Evolutionary conservation across 2,329 filamentous ascomycete genomes (phyloP).

Genomic region (Cylindrodendrum hubeiense): DNA sequence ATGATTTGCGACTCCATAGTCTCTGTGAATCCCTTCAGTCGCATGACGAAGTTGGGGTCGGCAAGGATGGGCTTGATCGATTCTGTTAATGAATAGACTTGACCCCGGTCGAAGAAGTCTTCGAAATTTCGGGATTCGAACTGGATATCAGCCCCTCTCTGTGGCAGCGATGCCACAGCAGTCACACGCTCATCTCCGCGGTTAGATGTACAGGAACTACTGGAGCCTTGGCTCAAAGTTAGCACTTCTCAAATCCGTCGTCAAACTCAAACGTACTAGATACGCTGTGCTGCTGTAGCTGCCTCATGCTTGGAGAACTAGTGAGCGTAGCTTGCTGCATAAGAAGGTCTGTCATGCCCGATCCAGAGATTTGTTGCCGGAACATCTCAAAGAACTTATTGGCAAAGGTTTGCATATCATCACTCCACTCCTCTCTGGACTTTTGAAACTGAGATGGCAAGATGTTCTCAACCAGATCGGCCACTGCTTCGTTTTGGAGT

Average conservation of each 20-base stretch:
- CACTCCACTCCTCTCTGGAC: neutral
- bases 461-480: neutral
- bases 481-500: neutral
- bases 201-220: neutral
- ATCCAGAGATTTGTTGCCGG: neutral
- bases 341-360: neutral
- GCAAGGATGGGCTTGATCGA: neutral
- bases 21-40: constrained; percentile 22
- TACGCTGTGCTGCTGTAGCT: neutral
- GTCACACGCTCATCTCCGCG: neutral
- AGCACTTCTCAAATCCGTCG: neutral
- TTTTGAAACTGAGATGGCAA: neutral
- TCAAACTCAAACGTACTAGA: neutral
- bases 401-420: neutral
- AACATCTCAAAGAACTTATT: neutral
- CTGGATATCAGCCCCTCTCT: constrained; percentile 13
- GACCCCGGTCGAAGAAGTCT: constrained; percentile 27
- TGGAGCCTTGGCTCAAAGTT: neutral
- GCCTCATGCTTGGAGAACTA: neutral
- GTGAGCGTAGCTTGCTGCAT: neutral
- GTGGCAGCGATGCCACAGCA: neutral
- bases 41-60: constrained; percentile 19
- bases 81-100: constrained; percentile 8
- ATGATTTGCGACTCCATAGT: constrained; percentile 24
- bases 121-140: constrained; percentile 24